A percentile compares a stretch with the other conserved stretches of the same genome.
These are phyloP conservation scores for Fusarium kyushuense DNA, from an alignment of 2,329 filamentous ascomycete species.

Conservation along the genomic window DNA sequence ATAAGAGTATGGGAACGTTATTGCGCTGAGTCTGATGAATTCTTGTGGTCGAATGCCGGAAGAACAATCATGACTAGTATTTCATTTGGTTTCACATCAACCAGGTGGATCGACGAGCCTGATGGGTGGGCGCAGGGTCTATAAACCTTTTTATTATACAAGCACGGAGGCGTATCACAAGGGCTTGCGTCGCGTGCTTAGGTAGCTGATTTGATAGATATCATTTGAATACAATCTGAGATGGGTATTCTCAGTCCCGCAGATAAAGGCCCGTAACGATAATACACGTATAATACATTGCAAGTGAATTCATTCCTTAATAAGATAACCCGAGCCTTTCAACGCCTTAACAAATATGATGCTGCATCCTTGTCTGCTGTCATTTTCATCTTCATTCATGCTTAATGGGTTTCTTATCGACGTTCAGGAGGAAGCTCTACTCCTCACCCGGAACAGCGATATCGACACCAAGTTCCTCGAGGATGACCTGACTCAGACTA, in stretches of 20 bases:
- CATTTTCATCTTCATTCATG: slow-evolving; percentile 15
- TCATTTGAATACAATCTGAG: slow-evolving; percentile 37
- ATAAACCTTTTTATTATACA: slow-evolving; percentile 27
- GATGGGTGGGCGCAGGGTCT: neutral
- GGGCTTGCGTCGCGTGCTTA: neutral
- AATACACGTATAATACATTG: slow-evolving; percentile 39
- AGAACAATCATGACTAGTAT: neutral
- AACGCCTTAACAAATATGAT: slow-evolving; percentile 40
- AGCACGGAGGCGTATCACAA: neutral
- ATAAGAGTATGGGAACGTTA: slow-evolving; percentile 77
- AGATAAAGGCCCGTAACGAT: slow-evolving; percentile 8
- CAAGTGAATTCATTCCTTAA: slow-evolving; percentile 18
- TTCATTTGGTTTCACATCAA: neutral
- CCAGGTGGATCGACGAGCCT: neutral
- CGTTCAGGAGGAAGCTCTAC: slow-evolving; percentile 44
- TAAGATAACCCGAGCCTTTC: slow-evolving; percentile 29
- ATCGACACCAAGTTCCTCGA: slow-evolving; percentile 79
- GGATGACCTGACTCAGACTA: slow-evolving; percentile 77
- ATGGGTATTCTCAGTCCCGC: slow-evolving; percentile 7
- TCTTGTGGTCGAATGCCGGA: neutral
- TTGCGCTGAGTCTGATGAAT: slow-evolving; percentile 55
- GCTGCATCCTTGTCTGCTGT: slow-evolving; percentile 11
- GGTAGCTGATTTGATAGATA: neutral
- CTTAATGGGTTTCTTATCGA: slow-evolving; percentile 27
- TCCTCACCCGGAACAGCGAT: slow-evolving; percentile 54